These are phyloP conservation scores for Hanseniaspora singularis DNA, from an alignment of 805 yeast species.

Conservation along the genomic window DNA sequence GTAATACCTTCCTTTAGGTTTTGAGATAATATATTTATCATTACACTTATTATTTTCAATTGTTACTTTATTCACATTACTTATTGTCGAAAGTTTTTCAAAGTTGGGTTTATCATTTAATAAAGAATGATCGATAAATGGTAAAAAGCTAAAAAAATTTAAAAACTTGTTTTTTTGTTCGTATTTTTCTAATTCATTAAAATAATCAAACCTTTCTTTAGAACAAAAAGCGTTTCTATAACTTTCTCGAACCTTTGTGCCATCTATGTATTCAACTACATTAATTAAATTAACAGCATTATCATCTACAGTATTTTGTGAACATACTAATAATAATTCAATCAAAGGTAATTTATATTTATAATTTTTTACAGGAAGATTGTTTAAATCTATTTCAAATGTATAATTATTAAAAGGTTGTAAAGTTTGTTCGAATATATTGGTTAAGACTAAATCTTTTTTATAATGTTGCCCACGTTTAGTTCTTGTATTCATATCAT, in stretches of 20 bases:
- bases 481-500: conserved; percentile 6
- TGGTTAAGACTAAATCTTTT: conserved; percentile 1
- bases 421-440: not conserved
- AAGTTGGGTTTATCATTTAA: not conserved
- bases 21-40: not conserved
- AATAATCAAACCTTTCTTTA: conserved; percentile 5
- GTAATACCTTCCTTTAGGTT: not conserved
- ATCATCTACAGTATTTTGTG: not conserved
- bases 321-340: conserved; percentile 7
- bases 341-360: conserved; percentile 12
- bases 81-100: not conserved
- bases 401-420: not conserved
- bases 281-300: not conserved
- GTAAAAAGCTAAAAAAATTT: not conserved
- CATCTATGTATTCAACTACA: not conserved
- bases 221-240: conserved; percentile 5
- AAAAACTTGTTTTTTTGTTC: not conserved
- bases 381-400: not conserved
- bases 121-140: not conserved
- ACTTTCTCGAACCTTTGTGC: not conserved
- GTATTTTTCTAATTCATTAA: not conserved
- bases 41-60: not conserved
- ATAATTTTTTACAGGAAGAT: conserved; percentile 5
- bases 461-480: not conserved
- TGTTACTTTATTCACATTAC: not conserved